Conservation (phyloP, 768 basidiomycete species). For the Chalciporus piperatus region DNA sequence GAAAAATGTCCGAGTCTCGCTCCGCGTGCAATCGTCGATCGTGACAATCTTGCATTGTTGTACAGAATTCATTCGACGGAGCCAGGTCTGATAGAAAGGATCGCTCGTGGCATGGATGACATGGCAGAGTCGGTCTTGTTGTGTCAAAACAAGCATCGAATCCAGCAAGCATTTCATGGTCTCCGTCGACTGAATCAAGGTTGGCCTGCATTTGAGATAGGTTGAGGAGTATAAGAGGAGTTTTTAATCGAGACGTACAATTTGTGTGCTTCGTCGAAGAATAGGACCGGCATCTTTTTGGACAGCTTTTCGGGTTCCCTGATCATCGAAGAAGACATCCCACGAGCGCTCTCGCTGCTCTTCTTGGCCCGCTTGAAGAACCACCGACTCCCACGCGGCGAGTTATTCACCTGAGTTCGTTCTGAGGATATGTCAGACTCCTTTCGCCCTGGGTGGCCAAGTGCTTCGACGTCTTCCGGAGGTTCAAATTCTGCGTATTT, state of each 20-base stretch:
- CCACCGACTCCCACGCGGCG: constrained; percentile 28
- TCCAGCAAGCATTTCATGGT: constrained; percentile 85
- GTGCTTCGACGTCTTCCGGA: constrained; percentile 26
- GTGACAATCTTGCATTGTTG: constrained; percentile 86
- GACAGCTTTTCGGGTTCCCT: constrained; percentile 34
- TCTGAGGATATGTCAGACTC: constrained; percentile 38
- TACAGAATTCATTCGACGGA: constrained; percentile 75
- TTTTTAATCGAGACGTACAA: constrained; percentile 43
- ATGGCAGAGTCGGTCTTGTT: constrained; percentile 83
- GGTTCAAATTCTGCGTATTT: constrained; percentile 72
- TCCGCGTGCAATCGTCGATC: constrained; percentile 75
- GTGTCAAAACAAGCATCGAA: constrained; percentile 82
- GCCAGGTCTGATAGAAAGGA: constrained; percentile 83
- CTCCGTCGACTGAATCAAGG: constrained; percentile 71
- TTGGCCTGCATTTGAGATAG: constrained; percentile 45
- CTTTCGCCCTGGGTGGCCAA: constrained; percentile 25
- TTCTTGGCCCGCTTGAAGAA: constrained; percentile 27
- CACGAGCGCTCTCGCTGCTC: constrained; percentile 28
- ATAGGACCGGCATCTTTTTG: constrained; percentile 78
- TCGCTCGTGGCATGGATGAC: constrained; percentile 82
- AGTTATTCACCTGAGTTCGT: constrained; percentile 39
- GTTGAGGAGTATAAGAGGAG: neutral
- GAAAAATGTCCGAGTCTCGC: constrained; percentile 67
- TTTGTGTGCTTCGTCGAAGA: constrained; percentile 86
- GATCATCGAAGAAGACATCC: constrained; percentile 29